Conservation (phyloP, 352 stramenopile species). For the Plasmopara halstedii region DNA sequence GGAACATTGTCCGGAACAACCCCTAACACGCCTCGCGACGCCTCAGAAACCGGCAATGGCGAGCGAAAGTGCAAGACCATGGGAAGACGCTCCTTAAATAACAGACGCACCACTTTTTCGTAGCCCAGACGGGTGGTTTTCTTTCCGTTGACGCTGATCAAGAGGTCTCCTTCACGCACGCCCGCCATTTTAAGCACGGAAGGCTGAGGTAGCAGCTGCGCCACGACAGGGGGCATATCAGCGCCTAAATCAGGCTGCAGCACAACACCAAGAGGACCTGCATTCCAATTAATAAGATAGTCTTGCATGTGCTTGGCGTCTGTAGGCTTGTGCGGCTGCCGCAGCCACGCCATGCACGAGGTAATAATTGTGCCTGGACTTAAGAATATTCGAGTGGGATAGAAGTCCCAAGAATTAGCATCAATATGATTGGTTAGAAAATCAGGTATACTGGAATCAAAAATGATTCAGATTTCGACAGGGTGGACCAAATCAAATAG, state of each 20-base stretch:
- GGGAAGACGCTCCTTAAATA: constrained; percentile 71
- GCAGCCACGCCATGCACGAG: constrained; percentile 3
- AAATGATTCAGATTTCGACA: too few relatives aligned
- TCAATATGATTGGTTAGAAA: too few relatives aligned
- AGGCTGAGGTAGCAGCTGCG: constrained; percentile 57
- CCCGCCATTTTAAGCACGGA: constrained; percentile 68
- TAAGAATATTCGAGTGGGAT: too few relatives aligned
- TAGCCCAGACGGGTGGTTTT: constrained; percentile 66
- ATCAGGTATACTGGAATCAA: too few relatives aligned
- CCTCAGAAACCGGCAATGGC: not conserved
- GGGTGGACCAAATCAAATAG: too few relatives aligned
- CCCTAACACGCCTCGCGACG: constrained; percentile 2
- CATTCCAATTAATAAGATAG: constrained; percentile 84
- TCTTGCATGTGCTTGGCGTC: constrained; percentile 33
- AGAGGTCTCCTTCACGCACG: constrained; percentile 54
- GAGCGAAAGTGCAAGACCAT: constrained; percentile 75
- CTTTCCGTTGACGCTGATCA: constrained; percentile 76
- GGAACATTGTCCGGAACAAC: constrained; percentile 12
- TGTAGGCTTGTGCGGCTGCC: constrained; percentile 6
- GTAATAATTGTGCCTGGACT: too few relatives aligned
- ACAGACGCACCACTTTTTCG: constrained; percentile 65
- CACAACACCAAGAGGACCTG: constrained; percentile 64
- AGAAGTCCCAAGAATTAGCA: too few relatives aligned
- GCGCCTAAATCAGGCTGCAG: constrained; percentile 57
- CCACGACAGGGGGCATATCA: constrained; percentile 74